Evolutionary conservation across 148 eudicot genomes (phyloP).

Genomic region (Vaccinium darrowii): DNA sequence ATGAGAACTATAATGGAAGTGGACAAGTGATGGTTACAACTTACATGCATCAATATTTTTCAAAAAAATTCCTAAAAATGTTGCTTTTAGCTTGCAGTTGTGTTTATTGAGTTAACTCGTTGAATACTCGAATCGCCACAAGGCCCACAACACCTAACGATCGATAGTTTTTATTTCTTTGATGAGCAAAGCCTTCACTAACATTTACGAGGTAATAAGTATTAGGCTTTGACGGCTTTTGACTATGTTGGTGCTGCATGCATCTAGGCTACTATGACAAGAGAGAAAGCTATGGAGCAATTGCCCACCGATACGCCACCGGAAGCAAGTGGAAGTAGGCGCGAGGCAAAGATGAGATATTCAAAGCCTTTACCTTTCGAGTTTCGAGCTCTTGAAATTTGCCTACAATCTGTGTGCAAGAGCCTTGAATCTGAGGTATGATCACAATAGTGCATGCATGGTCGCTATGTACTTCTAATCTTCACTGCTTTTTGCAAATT

Average conservation of each 20-base stretch:
- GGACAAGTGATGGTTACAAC: too few relatives aligned
- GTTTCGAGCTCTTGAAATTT: constrained; percentile 4
- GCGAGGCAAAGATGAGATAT: background rate
- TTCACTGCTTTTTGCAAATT: background rate
- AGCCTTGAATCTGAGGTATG: background rate
- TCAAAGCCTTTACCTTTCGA: constrained; percentile 3
- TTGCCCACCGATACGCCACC: background rate
- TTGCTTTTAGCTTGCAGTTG: too few relatives aligned
- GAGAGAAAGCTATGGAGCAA: background rate
- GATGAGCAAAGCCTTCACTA: too few relatives aligned
- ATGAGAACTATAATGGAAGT: too few relatives aligned
- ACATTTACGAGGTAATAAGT: too few relatives aligned
- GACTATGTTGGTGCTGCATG: background rate
- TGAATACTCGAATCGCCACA: too few relatives aligned
- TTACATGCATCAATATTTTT: too few relatives aligned
- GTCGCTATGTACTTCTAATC: background rate
- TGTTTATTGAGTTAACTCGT: too few relatives aligned
- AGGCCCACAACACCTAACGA: too few relatives aligned
- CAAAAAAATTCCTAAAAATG: too few relatives aligned
- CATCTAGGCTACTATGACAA: background rate
- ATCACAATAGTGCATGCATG: background rate
- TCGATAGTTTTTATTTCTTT: too few relatives aligned
- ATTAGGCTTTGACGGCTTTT: too few relatives aligned
- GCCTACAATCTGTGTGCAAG: constrained; percentile 3
- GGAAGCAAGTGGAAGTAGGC: background rate